A percentile compares a stretch with the other conserved stretches of the same genome.
Conservation (phyloP, 2,329 filamentous ascomycete genomes). For the Cylindrodendrum hubeiense region DNA sequence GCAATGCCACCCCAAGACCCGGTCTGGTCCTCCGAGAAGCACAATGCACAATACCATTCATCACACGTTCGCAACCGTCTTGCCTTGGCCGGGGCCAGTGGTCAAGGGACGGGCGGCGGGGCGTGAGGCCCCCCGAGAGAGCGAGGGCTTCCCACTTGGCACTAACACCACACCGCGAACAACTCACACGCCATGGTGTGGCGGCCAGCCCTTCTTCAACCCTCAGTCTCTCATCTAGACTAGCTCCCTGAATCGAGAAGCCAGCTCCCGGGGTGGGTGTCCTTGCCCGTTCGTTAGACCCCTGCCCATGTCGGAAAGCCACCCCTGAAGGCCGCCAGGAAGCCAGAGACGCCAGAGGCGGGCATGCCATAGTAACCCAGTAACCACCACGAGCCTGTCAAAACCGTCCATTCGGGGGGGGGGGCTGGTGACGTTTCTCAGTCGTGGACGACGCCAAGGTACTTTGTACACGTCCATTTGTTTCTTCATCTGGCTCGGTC, state of each 20-base stretch:
- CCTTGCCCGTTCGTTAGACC: constrained; percentile 42
- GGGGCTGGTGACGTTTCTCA: constrained; percentile 43
- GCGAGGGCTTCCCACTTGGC: constrained; percentile 28
- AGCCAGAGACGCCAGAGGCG: constrained; percentile 21
- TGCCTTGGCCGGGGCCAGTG: constrained; percentile 33
- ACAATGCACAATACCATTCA: constrained; percentile 44
- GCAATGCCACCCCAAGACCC: constrained; percentile 41
- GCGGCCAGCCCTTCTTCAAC: constrained; percentile 13
- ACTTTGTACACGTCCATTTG: constrained; percentile 40
- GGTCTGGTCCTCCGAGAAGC: constrained; percentile 41
- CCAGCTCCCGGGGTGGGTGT: constrained; percentile 36
- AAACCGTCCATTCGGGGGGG: constrained; percentile 34
- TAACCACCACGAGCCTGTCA: constrained; percentile 45
- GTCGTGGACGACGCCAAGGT: constrained; percentile 41
- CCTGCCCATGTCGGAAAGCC: constrained; percentile 40
- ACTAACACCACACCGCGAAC: constrained; percentile 34
- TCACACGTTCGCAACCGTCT: constrained; percentile 43
- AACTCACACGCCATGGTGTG: constrained; percentile 39
- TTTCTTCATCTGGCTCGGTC: constrained; percentile 44
- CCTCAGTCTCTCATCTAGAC: constrained; percentile 24
- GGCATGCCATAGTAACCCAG: constrained; percentile 37
- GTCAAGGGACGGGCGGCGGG: constrained; percentile 22
- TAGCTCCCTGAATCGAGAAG: constrained; percentile 45
- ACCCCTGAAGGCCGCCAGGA: constrained; percentile 41
- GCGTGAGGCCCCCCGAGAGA: constrained; percentile 22